Percentiles rank a stretch among this genome's conserved stretches.
Evolutionary conservation across 306 rosid species (phyloP).

Genomic region (Pachyrhizus erosus): DNA sequence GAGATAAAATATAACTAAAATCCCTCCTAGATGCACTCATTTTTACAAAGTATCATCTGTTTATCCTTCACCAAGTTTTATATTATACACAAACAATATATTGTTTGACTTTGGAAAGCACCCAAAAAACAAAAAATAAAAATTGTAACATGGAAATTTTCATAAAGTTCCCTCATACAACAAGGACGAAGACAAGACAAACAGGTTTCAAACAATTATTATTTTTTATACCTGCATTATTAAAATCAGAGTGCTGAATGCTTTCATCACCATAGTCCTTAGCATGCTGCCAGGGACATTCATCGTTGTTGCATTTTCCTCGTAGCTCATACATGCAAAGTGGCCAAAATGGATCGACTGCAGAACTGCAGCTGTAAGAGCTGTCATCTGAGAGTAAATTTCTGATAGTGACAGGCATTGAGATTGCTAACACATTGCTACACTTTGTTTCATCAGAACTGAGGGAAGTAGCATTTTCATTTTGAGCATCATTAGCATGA

Average conservation of each 20-base stretch:
- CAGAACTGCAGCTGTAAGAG: constrained; percentile 63
- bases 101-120: constrained; percentile 10
- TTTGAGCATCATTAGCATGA: constrained; percentile 42
- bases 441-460: constrained; percentile 45
- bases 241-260: constrained; percentile 52
- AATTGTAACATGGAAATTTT: neutral
- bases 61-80: neutral
- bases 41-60: constrained; percentile 13
- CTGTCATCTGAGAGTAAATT: constrained; percentile 60
- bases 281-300: constrained; percentile 96
- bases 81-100: neutral
- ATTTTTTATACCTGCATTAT: constrained; percentile 64
- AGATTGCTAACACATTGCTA: constrained; percentile 45
- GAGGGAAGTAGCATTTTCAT: constrained; percentile 44
- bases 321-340: constrained; percentile 97
- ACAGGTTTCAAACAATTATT: constrained; percentile 17
- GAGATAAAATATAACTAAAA: constrained; percentile 4
- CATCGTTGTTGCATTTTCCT: constrained; percentile 98
- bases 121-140: constrained; percentile 7
- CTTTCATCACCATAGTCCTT: constrained; percentile 61
- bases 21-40: neutral
- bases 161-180: constrained; percentile 9
- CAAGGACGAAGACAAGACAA: constrained; percentile 36
- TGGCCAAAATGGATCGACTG: constrained; percentile 89
- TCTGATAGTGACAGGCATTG: constrained; percentile 48